Base-by-base conservation (phyloP, 768 basidiomycete genomes). In the Filobasidium floriforme region DNA sequence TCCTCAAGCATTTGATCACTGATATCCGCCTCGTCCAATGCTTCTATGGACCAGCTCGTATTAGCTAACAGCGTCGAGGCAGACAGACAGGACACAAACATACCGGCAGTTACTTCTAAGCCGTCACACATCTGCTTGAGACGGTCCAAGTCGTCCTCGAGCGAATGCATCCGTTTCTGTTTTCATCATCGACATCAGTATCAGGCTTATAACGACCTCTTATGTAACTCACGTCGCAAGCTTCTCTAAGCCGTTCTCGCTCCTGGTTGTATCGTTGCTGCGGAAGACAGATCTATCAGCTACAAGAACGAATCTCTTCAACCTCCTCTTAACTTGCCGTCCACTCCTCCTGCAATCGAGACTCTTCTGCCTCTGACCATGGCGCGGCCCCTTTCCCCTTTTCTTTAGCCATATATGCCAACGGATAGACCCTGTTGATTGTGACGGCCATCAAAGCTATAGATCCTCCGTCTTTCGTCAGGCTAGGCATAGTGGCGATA, bases 381-480 rank as follows among this genome's bases (percentile, higher is more conserved):
- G 90, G 88, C 4, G 88, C 85, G 63, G 84, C 81, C n/a, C 59
- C 79, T 79, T 67, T 74, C 68, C 74, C 82, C 83, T 68, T 79
- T 73, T 28, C 88, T 84, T 68, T 83, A 76, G 92, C 88, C n/a
- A 92, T 76, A 76, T 84, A 97, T 0, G 87, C 92, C 46, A 93
- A 71, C 0, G 90, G 87, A 73, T 87, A 87, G 11, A 82, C 86
- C 81, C 88, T 89, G 1, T 83, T 79, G 22, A 98, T 80, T 19
- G 86, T 81, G 10, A 96, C 67, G 73, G 92, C 88, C 83, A 93
- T 81, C 9, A 87, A 82, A 7, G 87, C 81, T 0, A 94, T 83
- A 7, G 81, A 69, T 0, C 94, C 96, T 0, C 96, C 96, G 72
- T 93, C 89, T 0, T 85, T 76, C 0, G 87, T 87, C 60, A 99